Evolutionary conservation across 805 yeast species (phyloP).

Genomic region (Candida pseudofarinosa): DNA sequence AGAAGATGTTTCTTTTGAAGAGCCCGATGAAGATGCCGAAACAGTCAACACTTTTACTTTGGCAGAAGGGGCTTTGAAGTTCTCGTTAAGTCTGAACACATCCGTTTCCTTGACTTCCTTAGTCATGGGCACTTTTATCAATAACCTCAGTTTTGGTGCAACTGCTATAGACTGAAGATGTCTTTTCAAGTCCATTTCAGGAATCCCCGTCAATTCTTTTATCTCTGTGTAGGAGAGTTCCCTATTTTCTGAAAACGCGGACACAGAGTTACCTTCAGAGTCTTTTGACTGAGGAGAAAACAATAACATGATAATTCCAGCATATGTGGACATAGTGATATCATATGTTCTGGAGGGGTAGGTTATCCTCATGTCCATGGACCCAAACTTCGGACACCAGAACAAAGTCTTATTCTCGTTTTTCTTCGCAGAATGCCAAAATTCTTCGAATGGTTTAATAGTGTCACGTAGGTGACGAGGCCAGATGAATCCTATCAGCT

Average conservation of each 20-base stretch:
- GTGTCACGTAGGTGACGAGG: constrained; percentile 34
- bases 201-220: constrained; percentile 61
- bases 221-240: constrained; percentile 61
- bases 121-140: constrained; percentile 70
- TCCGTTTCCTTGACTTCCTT: constrained; percentile 65
- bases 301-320: constrained; percentile 72
- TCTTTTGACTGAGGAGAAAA: constrained; percentile 48
- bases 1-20: not conserved
- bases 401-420: constrained; percentile 39
- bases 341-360: constrained; percentile 71
- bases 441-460: constrained; percentile 36
- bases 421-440: constrained; percentile 36
- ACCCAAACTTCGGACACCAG: constrained; percentile 86
- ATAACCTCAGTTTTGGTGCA: constrained; percentile 74
- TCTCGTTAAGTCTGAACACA: constrained; percentile 60
- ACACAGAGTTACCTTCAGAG: constrained; percentile 23
- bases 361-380: constrained; percentile 71
- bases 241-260: constrained; percentile 49
- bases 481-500: constrained; percentile 30
- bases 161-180: constrained; percentile 81
- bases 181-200: constrained; percentile 66
- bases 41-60: constrained; percentile 76
- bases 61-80: constrained; percentile 62
- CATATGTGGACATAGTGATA: constrained; percentile 73
- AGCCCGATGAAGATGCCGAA: constrained; percentile 18